These are phyloP conservation scores for Chlorella sp. DNA, from an alignment of 139 green algal genomes.

Conservation along the genomic window DNA sequence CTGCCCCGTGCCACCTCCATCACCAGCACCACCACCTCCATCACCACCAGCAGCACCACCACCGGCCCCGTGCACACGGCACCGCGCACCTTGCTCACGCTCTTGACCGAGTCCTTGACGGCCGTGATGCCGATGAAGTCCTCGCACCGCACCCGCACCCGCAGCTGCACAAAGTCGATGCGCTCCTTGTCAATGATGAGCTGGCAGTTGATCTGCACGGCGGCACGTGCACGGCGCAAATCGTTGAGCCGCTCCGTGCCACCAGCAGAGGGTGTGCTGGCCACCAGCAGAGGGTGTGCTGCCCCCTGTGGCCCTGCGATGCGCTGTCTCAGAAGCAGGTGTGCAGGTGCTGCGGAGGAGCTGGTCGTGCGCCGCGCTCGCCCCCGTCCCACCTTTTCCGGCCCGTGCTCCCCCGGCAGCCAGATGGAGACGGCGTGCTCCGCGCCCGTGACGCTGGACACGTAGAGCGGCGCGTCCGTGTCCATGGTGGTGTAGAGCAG, in stretches of 20 bases:
- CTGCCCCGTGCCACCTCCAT: too few species aligned
- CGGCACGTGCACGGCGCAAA: too few species aligned
- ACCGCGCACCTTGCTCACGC: not conserved
- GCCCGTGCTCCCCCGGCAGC: not conserved
- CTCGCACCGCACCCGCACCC: conserved; percentile 17
- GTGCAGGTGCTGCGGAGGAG: too few species aligned
- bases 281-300: too few species aligned
- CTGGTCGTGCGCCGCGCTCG: too few species aligned
- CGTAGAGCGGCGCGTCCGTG: not conserved
- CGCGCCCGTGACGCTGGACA: not conserved
- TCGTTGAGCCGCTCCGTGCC: too few species aligned
- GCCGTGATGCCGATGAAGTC: conserved; percentile 35
- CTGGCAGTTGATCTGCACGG: conserved; percentile 16
- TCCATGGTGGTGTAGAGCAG: not conserved
- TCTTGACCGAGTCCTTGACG: conserved; percentile 13
- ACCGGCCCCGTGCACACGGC: not conserved
- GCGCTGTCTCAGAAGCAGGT: too few species aligned
- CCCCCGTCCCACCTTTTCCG: not conserved
- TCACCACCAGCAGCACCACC: not conserved
- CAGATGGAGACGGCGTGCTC: not conserved
- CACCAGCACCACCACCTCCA: too few species aligned
- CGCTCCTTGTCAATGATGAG: conserved; percentile 22
- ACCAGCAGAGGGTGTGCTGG: too few species aligned
- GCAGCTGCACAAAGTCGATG: conserved; percentile 32
- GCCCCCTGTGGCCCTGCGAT: too few species aligned